Evolutionary conservation across 23 red algal genomes (phyloP).

Genomic region (Cyanidiococcus yangmingshanensis): DNA sequence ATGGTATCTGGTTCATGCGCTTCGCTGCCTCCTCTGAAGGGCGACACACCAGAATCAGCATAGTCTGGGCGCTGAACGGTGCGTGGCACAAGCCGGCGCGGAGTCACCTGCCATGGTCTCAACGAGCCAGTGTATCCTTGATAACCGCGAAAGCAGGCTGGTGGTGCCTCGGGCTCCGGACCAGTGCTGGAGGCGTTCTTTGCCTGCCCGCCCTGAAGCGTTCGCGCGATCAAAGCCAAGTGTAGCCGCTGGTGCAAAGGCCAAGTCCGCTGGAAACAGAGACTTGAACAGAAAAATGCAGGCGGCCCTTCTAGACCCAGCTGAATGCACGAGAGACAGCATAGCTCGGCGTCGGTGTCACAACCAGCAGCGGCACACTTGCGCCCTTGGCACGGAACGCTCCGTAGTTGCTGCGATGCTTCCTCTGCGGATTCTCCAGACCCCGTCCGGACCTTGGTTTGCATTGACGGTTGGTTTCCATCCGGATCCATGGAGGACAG

Average conservation of each 20-base stretch:
- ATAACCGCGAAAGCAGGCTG: constrained; percentile 24
- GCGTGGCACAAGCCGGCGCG: constrained; percentile 36
- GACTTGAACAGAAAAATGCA: constrained; percentile 65
- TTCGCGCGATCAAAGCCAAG: constrained; percentile 5
- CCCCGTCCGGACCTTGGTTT: too few relatives aligned
- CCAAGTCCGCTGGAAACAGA: constrained; percentile 63
- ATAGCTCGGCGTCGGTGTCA: constrained; percentile 17
- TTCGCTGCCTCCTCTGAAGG: constrained; percentile 54
- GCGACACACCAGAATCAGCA: constrained; percentile 29
- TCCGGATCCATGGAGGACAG: too few relatives aligned
- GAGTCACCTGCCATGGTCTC: constrained; percentile 30
- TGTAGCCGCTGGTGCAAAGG: constrained; percentile 55
- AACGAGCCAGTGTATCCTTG: constrained; percentile 60
- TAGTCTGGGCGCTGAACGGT: constrained; percentile 60
- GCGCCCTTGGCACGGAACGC: background rate
- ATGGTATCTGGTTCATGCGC: constrained; percentile 20
- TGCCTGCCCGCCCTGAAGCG: background rate
- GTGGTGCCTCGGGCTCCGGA: constrained; percentile 19
- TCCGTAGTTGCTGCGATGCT: too few relatives aligned
- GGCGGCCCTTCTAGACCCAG: constrained; percentile 27
- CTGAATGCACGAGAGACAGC: constrained; percentile 70
- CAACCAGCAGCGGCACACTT: constrained; percentile 42
- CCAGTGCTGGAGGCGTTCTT: constrained; percentile 10
- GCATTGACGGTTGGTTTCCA: too few relatives aligned
- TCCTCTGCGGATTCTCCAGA: too few relatives aligned